A percentile compares a stretch with the other conserved stretches of the same genome.
These are phyloP conservation scores for Xerocomellus chrysenteron DNA, from an alignment of 768 basidiomycete species.

Conservation along the genomic window DNA sequence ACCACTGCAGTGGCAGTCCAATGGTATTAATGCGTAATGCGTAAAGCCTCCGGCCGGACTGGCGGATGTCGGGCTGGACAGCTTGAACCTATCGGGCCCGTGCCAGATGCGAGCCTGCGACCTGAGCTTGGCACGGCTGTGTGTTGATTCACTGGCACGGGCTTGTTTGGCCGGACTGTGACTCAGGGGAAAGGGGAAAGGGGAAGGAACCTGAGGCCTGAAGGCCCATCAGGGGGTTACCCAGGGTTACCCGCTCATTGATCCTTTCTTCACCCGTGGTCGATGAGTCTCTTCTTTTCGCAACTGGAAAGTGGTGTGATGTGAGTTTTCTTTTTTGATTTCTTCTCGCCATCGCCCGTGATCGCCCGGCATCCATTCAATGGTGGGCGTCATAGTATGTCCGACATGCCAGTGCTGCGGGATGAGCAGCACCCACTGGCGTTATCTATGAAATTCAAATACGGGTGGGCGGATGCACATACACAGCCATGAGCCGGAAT, in stretches of 20 bases:
- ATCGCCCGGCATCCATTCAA: not conserved
- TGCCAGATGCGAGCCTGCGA: not conserved
- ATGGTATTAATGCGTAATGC: not conserved
- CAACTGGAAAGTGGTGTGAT: not conserved
- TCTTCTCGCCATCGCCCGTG: not conserved
- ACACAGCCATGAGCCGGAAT: too few relatives aligned
- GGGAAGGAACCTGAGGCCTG: not conserved
- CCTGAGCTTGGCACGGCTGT: not conserved
- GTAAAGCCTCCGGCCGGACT: not conserved
- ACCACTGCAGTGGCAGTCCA: not conserved
- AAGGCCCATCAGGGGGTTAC: not conserved
- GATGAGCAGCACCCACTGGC: too few relatives aligned
- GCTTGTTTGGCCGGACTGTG: not conserved
- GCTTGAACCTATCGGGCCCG: not conserved
- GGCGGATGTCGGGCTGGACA: not conserved
- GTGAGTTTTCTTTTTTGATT: not conserved
- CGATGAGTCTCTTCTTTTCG: not conserved
- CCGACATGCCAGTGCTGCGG: too few relatives aligned
- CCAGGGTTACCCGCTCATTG: not conserved
- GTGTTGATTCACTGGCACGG: not conserved
- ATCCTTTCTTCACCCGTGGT: not conserved
- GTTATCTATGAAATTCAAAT: not conserved
- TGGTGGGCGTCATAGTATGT: too few relatives aligned
- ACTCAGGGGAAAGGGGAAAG: not conserved
- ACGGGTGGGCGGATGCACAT: not conserved